Evolutionary conservation across 2,329 filamentous ascomycete genomes (phyloP).

Genomic region (Leptosphaerulina australis): DNA sequence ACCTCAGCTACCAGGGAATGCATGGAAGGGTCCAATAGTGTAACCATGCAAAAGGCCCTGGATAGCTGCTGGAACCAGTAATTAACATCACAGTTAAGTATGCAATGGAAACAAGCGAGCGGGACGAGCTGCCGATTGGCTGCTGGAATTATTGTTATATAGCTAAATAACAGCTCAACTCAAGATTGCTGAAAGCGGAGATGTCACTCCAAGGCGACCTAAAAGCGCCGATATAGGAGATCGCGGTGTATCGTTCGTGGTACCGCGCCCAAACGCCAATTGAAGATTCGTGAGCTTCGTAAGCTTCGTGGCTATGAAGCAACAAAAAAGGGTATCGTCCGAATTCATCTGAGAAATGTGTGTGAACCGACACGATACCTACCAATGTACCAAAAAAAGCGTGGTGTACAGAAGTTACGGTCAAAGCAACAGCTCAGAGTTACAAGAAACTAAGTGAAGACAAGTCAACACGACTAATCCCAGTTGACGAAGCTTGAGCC

Average conservation of each 20-base stretch:
- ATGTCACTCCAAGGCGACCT: slow-evolving; percentile 20
- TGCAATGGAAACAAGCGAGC: neutral
- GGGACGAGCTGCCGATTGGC: neutral
- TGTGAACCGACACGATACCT: slow-evolving; percentile 12
- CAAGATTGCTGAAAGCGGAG: slow-evolving; percentile 12
- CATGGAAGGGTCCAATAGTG: neutral
- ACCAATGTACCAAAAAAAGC: slow-evolving; percentile 7
- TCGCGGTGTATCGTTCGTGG: slow-evolving; percentile 10
- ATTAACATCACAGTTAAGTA: neutral
- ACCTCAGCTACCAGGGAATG: neutral
- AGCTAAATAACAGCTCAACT: slow-evolving; percentile 15
- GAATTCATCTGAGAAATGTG: slow-evolving; percentile 13
- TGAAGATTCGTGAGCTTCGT: slow-evolving; percentile 14
- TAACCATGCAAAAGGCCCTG: too few species aligned
- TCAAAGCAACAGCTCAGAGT: neutral
- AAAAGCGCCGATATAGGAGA: slow-evolving; percentile 19
- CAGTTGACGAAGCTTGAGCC: slow-evolving; percentile 34
- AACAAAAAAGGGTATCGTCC: slow-evolving; percentile 9
- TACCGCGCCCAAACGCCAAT: slow-evolving; percentile 12
- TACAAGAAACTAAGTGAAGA: neutral
- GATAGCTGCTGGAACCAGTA: neutral
- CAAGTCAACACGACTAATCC: slow-evolving; percentile 20
- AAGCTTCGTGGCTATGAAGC: slow-evolving; percentile 1
- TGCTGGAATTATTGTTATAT: slow-evolving; percentile 28
- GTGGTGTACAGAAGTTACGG: neutral